phyloP scores from a whole-genome alignment of 352 stramenopile species.

The Globisporangium takayamanum region DNA sequence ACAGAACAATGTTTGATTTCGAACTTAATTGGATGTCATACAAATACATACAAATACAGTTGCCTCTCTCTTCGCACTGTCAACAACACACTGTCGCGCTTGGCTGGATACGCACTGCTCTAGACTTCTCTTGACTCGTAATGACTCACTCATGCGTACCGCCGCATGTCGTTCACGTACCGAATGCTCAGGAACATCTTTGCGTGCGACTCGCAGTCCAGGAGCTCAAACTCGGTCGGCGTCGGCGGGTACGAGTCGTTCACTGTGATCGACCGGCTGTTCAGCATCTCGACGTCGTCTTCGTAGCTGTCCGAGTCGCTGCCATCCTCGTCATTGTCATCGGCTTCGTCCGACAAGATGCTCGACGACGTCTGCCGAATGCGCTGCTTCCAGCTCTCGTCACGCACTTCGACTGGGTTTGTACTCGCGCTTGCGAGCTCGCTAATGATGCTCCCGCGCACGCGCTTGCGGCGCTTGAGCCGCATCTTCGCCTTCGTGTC shows the following conservation, averaged over 20 bases:
- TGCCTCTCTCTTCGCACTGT: too few relatives aligned
- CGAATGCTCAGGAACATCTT: constrained; percentile 78
- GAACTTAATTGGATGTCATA: not conserved
- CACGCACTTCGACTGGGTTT: constrained; percentile 44
- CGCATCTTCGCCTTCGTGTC: constrained; percentile 68
- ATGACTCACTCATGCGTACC: constrained; percentile 38
- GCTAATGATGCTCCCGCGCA: constrained; percentile 75
- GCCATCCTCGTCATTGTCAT: constrained; percentile 19
- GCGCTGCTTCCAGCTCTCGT: constrained; percentile 61
- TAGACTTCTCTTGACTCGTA: too few relatives aligned
- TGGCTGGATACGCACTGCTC: not conserved
- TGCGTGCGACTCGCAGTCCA: constrained; percentile 37
- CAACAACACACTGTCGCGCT: not conserved
- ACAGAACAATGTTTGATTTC: too few relatives aligned
- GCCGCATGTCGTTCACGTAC: constrained; percentile 86
- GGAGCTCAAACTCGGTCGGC: constrained; percentile 40
- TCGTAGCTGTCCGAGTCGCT: constrained; percentile 58
- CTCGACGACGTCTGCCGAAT: constrained; percentile 33
- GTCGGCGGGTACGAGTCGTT: constrained; percentile 45
- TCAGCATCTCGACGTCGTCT: constrained; percentile 56
- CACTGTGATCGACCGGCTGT: constrained; percentile 40
- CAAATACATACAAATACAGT: too few relatives aligned
- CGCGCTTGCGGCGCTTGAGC: constrained; percentile 71
- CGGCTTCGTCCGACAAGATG: constrained; percentile 25
- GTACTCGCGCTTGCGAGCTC: constrained; percentile 40